These are phyloP conservation scores for Lactifluus subvellereus DNA, from an alignment of 768 basidiomycete species.

Conservation along the genomic window DNA sequence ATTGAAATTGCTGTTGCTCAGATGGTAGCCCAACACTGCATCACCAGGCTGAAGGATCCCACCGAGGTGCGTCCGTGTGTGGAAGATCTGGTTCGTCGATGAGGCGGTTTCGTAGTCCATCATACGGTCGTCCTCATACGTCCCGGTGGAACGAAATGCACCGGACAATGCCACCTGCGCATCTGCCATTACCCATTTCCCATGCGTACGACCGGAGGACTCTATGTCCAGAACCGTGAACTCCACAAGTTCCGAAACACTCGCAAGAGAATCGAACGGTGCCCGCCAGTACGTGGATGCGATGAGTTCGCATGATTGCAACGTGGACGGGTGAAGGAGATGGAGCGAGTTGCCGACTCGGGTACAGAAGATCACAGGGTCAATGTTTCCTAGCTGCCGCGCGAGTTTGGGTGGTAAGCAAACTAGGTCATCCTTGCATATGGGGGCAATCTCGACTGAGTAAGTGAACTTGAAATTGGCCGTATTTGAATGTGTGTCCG, in stretches of 20 bases:
- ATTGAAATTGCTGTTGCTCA: conserved; percentile 90
- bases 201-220: conserved; percentile 61
- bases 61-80: conserved; percentile 95
- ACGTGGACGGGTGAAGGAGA: conserved; percentile 81
- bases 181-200: conserved; percentile 79
- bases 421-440: conserved; percentile 97
- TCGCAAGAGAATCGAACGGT: conserved; percentile 81
- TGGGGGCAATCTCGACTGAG: conserved; percentile 93
- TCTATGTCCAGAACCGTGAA: conserved; percentile 95
- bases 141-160: conserved; percentile 57
- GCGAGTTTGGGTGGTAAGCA: conserved; percentile 83
- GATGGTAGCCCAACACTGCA: conserved; percentile 84
- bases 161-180: conserved; percentile 86
- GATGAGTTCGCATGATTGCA: conserved; percentile 77
- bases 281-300: conserved; percentile 84
- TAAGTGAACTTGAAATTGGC: conserved; percentile 97
- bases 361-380: conserved; percentile 78
- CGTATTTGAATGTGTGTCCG: conserved; percentile 87
- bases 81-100: conserved; percentile 72
- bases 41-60: conserved; percentile 93
- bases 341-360: conserved; percentile 91
- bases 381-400: conserved; percentile 79
- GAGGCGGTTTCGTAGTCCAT: conserved; percentile 60
- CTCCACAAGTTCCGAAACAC: conserved; percentile 80
- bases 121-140: conserved; percentile 36